Conservation (phyloP, 768 basidiomycete genomes). For the Arthromyces matolae region DNA sequence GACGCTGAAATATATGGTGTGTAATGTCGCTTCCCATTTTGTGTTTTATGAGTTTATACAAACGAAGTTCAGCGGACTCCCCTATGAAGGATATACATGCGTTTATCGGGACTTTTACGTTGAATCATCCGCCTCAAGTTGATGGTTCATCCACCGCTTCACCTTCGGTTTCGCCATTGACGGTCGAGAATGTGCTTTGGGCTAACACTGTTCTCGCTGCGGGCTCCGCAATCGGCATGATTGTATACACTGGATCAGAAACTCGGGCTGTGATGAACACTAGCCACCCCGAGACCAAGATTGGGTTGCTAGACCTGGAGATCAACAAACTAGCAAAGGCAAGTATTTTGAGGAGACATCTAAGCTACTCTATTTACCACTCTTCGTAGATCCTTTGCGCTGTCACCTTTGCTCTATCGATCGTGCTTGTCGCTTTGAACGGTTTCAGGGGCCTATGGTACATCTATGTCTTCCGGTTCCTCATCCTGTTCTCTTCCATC, state of each 20-base stretch:
- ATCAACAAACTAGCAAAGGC: slow-evolving; percentile 97
- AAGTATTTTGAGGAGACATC: slow-evolving; percentile 34
- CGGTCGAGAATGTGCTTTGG: slow-evolving; percentile 95
- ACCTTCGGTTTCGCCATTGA: slow-evolving; percentile 75
- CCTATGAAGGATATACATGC: slow-evolving; percentile 97
- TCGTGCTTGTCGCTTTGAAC: slow-evolving; percentile 91
- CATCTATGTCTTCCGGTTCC: slow-evolving; percentile 92
- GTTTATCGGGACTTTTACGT: slow-evolving; percentile 89
- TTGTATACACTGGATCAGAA: slow-evolving; percentile 92
- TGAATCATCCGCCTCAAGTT: slow-evolving; percentile 45
- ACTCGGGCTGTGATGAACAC: slow-evolving; percentile 99
- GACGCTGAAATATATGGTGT: slow-evolving; percentile 90
- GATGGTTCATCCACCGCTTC: slow-evolving; percentile 20
- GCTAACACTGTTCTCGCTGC: slow-evolving; percentile 96
- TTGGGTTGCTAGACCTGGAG: slow-evolving; percentile 87
- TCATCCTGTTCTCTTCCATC: slow-evolving; percentile 97
- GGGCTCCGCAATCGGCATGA: slow-evolving; percentile 87
- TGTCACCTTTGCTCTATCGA: slow-evolving; percentile 88
- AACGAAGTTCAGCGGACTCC: slow-evolving; percentile 64
- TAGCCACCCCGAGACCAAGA: slow-evolving; percentile 92
- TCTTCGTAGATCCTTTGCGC: slow-evolving; percentile 78
- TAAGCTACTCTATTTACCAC: neutral
- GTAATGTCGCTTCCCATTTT: slow-evolving; percentile 16
- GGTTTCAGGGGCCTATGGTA: slow-evolving; percentile 96
- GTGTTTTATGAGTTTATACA: slow-evolving; percentile 15